Percentiles rank a stretch among this genome's conserved stretches.
Conservation (phyloP, 345 rosid genomes). For the Nephelium lappaceum region DNA sequence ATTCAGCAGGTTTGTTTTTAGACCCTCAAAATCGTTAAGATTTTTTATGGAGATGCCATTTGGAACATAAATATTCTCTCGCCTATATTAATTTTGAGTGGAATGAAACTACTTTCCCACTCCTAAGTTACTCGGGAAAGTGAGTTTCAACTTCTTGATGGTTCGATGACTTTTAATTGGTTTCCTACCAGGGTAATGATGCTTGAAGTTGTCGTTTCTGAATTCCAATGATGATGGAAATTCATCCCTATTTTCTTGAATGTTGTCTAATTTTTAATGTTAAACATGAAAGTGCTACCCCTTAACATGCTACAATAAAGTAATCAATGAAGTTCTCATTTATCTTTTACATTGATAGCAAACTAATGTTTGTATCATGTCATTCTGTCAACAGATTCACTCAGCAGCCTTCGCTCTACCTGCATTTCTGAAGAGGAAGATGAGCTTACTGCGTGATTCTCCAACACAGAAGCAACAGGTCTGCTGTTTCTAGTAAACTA, state of each 20-base stretch:
- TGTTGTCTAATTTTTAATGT: background rate
- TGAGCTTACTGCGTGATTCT: conserved; percentile 42
- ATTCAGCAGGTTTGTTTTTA: background rate
- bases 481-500: conserved; percentile 2
- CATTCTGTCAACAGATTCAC: conserved; percentile 64
- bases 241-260: background rate
- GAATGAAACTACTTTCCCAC: background rate
- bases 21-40: background rate
- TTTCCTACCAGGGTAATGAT: background rate
- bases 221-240: background rate
- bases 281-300: background rate
- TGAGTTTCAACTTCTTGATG: background rate
- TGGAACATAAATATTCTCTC: background rate
- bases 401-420: conserved; percentile 88
- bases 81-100: background rate
- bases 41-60: background rate
- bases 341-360: conserved; percentile 9
- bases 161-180: background rate
- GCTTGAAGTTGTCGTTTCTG: background rate
- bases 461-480: conserved; percentile 11
- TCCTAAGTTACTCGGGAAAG: background rate
- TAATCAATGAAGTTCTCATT: background rate
- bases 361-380: background rate
- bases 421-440: conserved; percentile 76
- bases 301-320: background rate